Percentiles rank a stretch among this genome's conserved stretches.
phyloP scores from a whole-genome alignment of 139 green algal genomes.

The Picochlorum sp. region DNA sequence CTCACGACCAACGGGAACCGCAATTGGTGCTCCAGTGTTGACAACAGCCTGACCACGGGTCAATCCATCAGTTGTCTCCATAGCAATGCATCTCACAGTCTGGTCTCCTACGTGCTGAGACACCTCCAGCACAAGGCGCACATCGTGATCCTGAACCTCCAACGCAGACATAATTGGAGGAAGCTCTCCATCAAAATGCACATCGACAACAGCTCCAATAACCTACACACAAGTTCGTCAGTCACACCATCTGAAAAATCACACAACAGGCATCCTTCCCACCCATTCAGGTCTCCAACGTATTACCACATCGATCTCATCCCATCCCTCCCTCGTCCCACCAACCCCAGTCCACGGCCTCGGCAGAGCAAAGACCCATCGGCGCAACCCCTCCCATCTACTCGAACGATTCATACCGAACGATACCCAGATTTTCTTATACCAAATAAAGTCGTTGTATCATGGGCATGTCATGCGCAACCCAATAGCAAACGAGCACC shows the following conservation, averaged over 20 bases:
- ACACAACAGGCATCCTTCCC: no score
- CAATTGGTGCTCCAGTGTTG: constrained; percentile 91
- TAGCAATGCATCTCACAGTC: constrained; percentile 91
- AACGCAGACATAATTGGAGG: constrained; percentile 84
- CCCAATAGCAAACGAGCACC: not conserved
- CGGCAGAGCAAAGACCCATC: no score
- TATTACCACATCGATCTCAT: no score
- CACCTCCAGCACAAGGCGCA: constrained; percentile 95
- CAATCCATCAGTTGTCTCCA: constrained; percentile 97
- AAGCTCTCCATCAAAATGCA: constrained; percentile 91
- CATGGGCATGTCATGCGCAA: not conserved
- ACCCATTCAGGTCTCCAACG: no score
- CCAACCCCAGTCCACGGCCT: not conserved
- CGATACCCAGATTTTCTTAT: not conserved
- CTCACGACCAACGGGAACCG: constrained; percentile 85
- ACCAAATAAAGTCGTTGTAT: not conserved
- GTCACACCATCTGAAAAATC: no score
- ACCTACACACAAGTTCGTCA: constrained; percentile 48
- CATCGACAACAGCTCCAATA: constrained; percentile 96
- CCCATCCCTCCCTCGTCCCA: no score
- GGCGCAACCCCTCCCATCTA: not conserved
- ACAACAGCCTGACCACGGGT: constrained; percentile 83
- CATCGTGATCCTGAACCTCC: constrained; percentile 76
- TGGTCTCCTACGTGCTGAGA: constrained; percentile 96
- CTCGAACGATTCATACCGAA: not conserved